Base-by-base conservation (phyloP, 2,329 filamentous ascomycete genomes). In the Emergomyces orientalis region DNA sequence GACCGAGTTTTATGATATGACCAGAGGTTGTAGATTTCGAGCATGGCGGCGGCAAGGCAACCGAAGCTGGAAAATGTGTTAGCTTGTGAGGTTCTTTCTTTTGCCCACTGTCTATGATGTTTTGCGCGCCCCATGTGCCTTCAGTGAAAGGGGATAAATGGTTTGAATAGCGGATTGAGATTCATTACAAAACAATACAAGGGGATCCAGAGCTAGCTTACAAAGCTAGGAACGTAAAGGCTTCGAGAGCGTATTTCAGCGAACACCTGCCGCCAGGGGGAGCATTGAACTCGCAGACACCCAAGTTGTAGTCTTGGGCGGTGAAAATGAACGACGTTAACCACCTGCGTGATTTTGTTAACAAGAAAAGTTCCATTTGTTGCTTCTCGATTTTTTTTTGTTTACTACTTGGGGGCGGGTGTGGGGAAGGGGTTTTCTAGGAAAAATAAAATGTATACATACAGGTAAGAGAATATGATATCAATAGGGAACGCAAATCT, bases 271-370 rank as follows among this genome's bases (percentile, higher is more conserved):
- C 61, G 52, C 69, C 69, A 0, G 71, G 69, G 1, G 78, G 77
- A 2, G 73, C 64, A 57, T 72, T 68, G 34, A 65, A 49, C 60
- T 41, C 64, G 68, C 77, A 79, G 66, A 71, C 70, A 67, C 58
- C 17, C 61, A 58, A 1, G 64, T 70, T 73, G 65, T 79, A 80
- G 72, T 79, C 77, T 69, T 79, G 74, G 4, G 78, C 74, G 0
- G 77, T 68, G 70, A 80, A 80, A 67, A 80, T 77, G 68, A 80
- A 80, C 22, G 77, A 71, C 1, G 78, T 80, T 68, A 80, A 73
- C 78, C 78, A 80, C 37, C 76, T 77, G 58, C 49, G 34, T 49
- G 39, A 43, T 45, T 45, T 49, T 25, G 17, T 51, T 61, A 59
- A 56, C n/a, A n/a, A n/a, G n/a, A n/a, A n/a, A n/a, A n/a, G n/a